phyloP scores from a whole-genome alignment of 2,329 filamentous ascomycete species.

The Colletotrichum sp. region DNA sequence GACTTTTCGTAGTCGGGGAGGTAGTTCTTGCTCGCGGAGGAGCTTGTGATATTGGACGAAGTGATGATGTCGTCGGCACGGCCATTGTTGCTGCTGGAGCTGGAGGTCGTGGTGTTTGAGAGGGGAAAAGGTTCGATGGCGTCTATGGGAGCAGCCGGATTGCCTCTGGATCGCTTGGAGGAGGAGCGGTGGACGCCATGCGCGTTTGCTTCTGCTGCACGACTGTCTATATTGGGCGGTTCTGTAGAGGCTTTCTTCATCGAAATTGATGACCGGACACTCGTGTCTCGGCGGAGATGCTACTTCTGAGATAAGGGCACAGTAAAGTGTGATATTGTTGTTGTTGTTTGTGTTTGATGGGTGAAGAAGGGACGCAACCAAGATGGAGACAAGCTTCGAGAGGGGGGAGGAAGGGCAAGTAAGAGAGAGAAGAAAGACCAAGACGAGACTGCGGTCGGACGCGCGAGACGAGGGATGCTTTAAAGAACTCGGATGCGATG shows the following conservation, averaged over 20 bases:
- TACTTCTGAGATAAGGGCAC: background rate
- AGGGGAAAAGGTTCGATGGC: conserved; percentile 21
- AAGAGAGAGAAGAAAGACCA: background rate
- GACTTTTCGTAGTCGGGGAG: background rate
- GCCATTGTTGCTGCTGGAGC: conserved; percentile 9
- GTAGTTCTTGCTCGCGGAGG: conserved; percentile 30
- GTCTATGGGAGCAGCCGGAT: conserved; percentile 22
- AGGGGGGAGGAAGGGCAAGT: background rate
- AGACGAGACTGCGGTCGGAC: background rate
- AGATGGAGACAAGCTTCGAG: conserved; percentile 9
- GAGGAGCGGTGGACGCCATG: conserved; percentile 52
- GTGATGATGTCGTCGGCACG: conserved; percentile 21
- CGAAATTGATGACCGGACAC: conserved; percentile 47
- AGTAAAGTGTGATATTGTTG: background rate
- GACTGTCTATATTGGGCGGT: conserved; percentile 59
- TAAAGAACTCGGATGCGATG: conserved; percentile 7
- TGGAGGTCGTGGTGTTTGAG: conserved; percentile 11
- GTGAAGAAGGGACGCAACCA: background rate
- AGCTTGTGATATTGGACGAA: conserved; percentile 20
- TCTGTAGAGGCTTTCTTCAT: conserved; percentile 67
- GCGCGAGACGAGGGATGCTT: conserved; percentile 11
- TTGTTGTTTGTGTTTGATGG: background rate
- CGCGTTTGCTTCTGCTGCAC: conserved; percentile 59
- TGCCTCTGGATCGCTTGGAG: conserved; percentile 42
- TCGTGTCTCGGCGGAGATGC: conserved; percentile 15